These are phyloP conservation scores for Alternaria sp. DNA, from an alignment of 2,329 filamentous ascomycete species.

Conservation along the genomic window DNA sequence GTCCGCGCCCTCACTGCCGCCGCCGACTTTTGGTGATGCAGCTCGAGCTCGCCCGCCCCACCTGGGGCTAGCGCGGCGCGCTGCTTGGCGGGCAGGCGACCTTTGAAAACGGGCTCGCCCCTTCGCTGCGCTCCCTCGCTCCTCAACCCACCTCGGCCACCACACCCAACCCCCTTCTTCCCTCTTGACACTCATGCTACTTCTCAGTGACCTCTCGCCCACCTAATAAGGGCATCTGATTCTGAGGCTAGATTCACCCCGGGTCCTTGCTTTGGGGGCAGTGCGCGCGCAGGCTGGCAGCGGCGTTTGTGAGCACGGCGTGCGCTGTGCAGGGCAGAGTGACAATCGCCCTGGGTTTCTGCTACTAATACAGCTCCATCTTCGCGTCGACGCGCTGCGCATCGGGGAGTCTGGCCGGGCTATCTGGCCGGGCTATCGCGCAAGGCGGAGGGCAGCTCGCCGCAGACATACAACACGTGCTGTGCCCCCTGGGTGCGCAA, in stretches of 20 bases:
- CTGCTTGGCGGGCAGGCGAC: slow-evolving; percentile 32
- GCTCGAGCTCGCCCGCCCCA: slow-evolving; percentile 27
- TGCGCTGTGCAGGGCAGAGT: slow-evolving; percentile 43
- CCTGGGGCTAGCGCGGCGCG: slow-evolving; percentile 30
- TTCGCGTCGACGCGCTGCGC: slow-evolving; percentile 36
- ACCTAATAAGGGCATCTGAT: slow-evolving; percentile 52
- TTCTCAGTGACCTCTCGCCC: slow-evolving; percentile 50
- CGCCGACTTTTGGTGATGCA: slow-evolving; percentile 18
- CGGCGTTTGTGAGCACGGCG: slow-evolving; percentile 42
- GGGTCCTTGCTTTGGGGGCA: slow-evolving; percentile 45
- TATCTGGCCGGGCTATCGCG: slow-evolving; percentile 34
- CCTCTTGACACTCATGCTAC: slow-evolving; percentile 45
- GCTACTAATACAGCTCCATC: slow-evolving; percentile 48
- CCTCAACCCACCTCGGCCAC: slow-evolving; percentile 38
- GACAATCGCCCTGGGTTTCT: slow-evolving; percentile 41
- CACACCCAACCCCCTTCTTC: slow-evolving; percentile 39
- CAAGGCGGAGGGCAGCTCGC: slow-evolving; percentile 32
- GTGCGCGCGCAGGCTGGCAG: slow-evolving; percentile 44
- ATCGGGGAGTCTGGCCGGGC: slow-evolving; percentile 32
- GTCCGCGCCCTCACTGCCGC: slow-evolving; percentile 16
- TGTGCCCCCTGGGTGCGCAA: slow-evolving; percentile 47
- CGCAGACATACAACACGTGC: slow-evolving; percentile 33
- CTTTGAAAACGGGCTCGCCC: slow-evolving; percentile 35
- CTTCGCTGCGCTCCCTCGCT: slow-evolving; percentile 36
- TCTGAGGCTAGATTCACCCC: slow-evolving; percentile 46